Evolutionary conservation across 1,139 yeast species (phyloP), one percentile per base, ranked within the genome.

Genomic region (Protomyces inouyei): DNA sequence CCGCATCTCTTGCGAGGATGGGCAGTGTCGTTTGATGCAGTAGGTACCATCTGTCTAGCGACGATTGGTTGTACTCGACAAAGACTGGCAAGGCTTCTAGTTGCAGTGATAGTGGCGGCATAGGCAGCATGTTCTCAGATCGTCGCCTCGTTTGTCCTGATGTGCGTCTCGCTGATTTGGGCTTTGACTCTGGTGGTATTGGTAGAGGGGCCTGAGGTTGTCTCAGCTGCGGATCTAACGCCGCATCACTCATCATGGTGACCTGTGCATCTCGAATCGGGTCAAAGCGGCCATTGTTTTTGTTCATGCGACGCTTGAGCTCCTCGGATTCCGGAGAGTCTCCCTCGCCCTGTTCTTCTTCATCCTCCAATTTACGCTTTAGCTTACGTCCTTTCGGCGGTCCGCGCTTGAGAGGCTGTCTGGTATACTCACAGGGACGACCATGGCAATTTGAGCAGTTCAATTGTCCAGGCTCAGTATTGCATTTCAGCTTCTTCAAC

Each of bases 11-110:
- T 18, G 32, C 51, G 3, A 59, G 55, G n/a, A 59, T 23, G 32
- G 63, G 63, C 18, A 59, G 52, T 8, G 63, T 59, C 43, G 63
- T 55, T 52, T 59, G 63, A 43, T 59, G 54, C 14, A 59, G 53
- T n/a, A 59, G 23, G 53, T 52, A 59, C 63, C 63, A 59, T 16
- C 52, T 55, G 16, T 59, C 63, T n/a, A 52, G 16, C 52, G 63
- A 56, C 36, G 53, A 45, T 48, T 59, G 63, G 36, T 12, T n/a
- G 57, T 55, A 59, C 25, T 51, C 57, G 45, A 53, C 57, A 18
- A 40, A 43, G 2, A 43, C 25, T 8, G 48, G 48, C 48, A 43
- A 1, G 23, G 48, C 48, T 18, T 43, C 48, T 5, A 43, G 48
- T 43, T 43, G 48, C 23, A 43, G 18, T 16, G 48, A 43, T 3